Evolutionary conservation across 257 asterid species (phyloP), one percentile per base, ranked within the genome.

Genomic region (Penstemon davidsonii): DNA sequence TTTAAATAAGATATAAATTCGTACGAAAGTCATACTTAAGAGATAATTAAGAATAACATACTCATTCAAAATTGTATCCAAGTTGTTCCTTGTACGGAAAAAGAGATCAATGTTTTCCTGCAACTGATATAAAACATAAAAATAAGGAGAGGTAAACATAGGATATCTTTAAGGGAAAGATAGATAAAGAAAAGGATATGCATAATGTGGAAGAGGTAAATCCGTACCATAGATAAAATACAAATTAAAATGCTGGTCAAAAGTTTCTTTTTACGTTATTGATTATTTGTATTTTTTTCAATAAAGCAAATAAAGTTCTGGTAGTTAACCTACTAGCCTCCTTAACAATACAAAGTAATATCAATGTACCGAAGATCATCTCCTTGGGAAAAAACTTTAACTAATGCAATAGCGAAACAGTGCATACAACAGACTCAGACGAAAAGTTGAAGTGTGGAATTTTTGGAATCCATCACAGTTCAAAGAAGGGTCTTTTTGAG

Each of bases 91-190:
- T 64, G 88, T 74, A 60, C 76, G 95, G 52, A 76, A 81, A 75
- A 91, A 81, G 79, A 91, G 92, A 71, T 83, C 90, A 67, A 85
- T 59, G 66, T 91, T 91, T 56, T 91, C 92, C 85, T 86, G 95
- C 92, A 88, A 74, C 97, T 91, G 97, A 76, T 70, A 75, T 58
- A 69, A 37, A 44, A 55, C 65, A 64, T 47, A 58, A 57, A 53
- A 59, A 71, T 83, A 79, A 85, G 78, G 62, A 55, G 19, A 74
- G 70, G 70, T 33, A 64, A 47, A 58, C 18, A 41, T 46, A 15
- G 8, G 70, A 70, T 33, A 50, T 75, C n/a, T 42, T 61, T 55
- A 59, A 58, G 13, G 55, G 41, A 61, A 55, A 64, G 62, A 18
- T 13, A 53, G 42, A 43, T 44, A 62, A 40, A 41, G 41, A n/a